These are phyloP conservation scores for Arthroderma sp. DNA, from an alignment of 2,329 filamentous ascomycete genomes.

Conservation along the genomic window DNA sequence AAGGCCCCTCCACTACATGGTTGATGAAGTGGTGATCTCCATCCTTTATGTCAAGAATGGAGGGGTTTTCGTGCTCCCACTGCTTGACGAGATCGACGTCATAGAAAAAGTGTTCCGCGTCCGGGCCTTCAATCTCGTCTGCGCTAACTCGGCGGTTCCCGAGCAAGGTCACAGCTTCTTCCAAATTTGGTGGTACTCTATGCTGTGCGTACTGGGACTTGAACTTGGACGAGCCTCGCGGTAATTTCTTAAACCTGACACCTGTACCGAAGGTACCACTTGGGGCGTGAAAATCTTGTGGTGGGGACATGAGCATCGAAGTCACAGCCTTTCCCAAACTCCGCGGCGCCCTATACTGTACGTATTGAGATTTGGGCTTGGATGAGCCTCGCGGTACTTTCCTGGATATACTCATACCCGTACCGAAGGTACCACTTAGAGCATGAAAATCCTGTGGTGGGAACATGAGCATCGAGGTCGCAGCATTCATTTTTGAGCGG, in stretches of 20 bases:
- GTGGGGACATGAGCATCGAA: constrained; percentile 26
- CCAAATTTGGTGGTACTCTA: constrained; percentile 12
- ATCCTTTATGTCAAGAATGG: constrained; percentile 16
- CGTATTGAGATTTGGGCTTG: too few relatives aligned
- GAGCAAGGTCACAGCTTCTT: constrained; percentile 17
- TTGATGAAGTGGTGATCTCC: constrained; percentile 24
- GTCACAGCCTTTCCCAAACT: not conserved
- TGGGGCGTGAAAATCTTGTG: constrained; percentile 25
- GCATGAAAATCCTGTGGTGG: constrained; percentile 27
- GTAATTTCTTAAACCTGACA: not conserved
- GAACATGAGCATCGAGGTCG: constrained; percentile 22
- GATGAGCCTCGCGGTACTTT: too few relatives aligned
- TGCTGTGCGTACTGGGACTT: too few relatives aligned
- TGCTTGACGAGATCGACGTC: constrained; percentile 21
- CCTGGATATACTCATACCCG: constrained; percentile 10
- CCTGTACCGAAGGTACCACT: constrained; percentile 36
- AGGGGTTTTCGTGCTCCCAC: constrained; percentile 25
- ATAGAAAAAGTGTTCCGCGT: constrained; percentile 16
- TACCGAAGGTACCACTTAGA: constrained; percentile 34
- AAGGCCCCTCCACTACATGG: constrained; percentile 21
- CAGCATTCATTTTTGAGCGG: too few relatives aligned
- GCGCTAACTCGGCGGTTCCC: constrained; percentile 10
- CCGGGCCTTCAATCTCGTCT: constrained; percentile 14
- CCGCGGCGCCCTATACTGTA: constrained; percentile 4
- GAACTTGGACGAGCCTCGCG: too few relatives aligned